These are phyloP conservation scores for Ceratocystis ficicola DNA, from an alignment of 2,329 filamentous ascomycete species.

Conservation along the genomic window DNA sequence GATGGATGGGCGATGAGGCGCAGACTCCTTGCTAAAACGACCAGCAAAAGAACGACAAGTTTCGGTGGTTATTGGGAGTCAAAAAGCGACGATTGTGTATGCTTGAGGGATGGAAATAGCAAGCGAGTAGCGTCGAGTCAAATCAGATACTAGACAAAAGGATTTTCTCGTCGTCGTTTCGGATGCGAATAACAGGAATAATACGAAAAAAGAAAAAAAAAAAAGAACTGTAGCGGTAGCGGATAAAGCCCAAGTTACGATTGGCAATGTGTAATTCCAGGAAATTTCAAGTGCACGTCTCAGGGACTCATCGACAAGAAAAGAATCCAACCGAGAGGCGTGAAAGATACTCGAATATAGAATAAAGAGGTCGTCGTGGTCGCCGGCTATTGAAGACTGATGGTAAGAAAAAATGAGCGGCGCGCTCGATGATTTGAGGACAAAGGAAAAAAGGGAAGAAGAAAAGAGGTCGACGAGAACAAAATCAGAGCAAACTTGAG, in stretches of 20 bases:
- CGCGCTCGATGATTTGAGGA: not conserved
- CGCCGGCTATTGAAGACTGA: not conserved
- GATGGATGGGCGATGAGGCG: not conserved
- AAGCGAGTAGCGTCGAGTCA: not conserved
- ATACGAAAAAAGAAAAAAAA: not conserved
- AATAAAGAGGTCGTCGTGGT: slow-evolving; percentile 6
- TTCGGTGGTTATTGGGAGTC: not conserved
- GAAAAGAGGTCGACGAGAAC: not conserved
- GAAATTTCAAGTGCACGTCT: not conserved
- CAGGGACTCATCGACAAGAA: not conserved
- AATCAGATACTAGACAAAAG: slow-evolving; percentile 1
- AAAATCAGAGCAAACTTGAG: not conserved
- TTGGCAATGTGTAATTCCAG: not conserved
- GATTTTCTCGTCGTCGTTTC: not conserved
- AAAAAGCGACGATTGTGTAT: not conserved
- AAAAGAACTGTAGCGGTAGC: not conserved
- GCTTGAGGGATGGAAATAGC: not conserved
- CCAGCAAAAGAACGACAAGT: not conserved
- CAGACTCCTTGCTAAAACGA: not conserved
- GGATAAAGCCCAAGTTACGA: not conserved
- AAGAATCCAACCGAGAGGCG: not conserved
- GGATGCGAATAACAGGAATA: not conserved
- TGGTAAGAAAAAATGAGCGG: not conserved
- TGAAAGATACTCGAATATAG: slow-evolving; percentile 4
- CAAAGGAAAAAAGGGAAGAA: not conserved